Evolutionary conservation across 768 basidiomycete species (phyloP).

Genomic region (Russula emetica): DNA sequence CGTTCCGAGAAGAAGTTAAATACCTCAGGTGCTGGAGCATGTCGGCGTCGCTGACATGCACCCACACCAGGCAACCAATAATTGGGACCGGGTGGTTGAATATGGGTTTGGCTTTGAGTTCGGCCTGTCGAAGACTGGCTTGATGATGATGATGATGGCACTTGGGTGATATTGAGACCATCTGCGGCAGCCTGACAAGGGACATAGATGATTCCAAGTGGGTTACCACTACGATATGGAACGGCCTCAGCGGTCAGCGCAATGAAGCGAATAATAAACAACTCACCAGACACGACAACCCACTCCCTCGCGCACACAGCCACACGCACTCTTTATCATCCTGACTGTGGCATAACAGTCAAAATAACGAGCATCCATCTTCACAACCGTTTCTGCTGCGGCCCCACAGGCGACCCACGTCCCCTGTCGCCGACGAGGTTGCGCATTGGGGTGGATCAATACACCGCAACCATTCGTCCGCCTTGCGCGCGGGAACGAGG

Average conservation of each 20-base stretch:
- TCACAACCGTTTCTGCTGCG: slow-evolving; percentile 52
- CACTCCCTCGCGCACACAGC: slow-evolving; percentile 63
- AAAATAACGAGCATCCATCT: slow-evolving; percentile 57
- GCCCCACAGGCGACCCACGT: slow-evolving; percentile 57
- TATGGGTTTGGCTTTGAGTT: slow-evolving; percentile 31
- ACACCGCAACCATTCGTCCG: slow-evolving; percentile 60
- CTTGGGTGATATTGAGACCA: slow-evolving; percentile 39
- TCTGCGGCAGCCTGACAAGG: slow-evolving; percentile 57
- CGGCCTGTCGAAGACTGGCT: slow-evolving; percentile 31
- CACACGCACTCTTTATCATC: slow-evolving; percentile 54
- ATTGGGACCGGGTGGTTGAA: slow-evolving; percentile 31
- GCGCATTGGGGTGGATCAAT: slow-evolving; percentile 52
- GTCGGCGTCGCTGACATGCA: slow-evolving; percentile 14
- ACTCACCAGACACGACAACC: slow-evolving; percentile 59
- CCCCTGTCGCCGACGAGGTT: slow-evolving; percentile 47
- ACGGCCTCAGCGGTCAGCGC: slow-evolving; percentile 15
- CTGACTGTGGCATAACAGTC: slow-evolving; percentile 45
- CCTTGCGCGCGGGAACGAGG: slow-evolving; percentile 27
- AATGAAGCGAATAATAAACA: neutral
- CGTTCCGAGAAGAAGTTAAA: slow-evolving; percentile 24
- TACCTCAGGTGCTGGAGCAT: slow-evolving; percentile 3
- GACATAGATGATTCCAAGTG: slow-evolving; percentile 57
- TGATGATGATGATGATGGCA: slow-evolving; percentile 42
- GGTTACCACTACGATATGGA: slow-evolving; percentile 49
- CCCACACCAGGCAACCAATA: slow-evolving; percentile 31